These are phyloP conservation scores for Acanthamoeba divionensis DNA, from an alignment of 208 protist genomes.

Conservation along the genomic window DNA sequence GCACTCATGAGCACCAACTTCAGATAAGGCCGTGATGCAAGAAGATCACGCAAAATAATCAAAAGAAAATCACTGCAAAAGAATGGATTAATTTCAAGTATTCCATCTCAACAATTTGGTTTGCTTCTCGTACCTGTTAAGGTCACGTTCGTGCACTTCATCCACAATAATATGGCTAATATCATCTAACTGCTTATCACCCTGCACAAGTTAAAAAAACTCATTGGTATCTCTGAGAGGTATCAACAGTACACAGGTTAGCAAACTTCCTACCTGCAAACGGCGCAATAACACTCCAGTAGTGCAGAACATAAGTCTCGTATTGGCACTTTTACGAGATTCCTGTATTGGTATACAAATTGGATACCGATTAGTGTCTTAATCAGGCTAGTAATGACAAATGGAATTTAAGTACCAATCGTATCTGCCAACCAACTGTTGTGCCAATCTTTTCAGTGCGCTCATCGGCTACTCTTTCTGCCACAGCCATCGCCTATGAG, in stretches of 20 bases:
- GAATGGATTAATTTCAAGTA: neutral
- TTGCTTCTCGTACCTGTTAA: constrained; percentile 48
- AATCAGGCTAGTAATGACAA: neutral
- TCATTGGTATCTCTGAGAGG: no score
- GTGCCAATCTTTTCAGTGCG: neutral
- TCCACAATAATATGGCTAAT: constrained; percentile 77
- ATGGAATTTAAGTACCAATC: neutral
- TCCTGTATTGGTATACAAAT: neutral
- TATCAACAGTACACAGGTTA: no score
- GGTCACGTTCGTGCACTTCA: constrained; percentile 75
- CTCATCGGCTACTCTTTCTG: constrained; percentile 71
- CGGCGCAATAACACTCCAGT: constrained; percentile 73
- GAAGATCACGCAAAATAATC: constrained; percentile 59
- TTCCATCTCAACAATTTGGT: neutral
- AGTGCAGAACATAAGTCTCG: constrained; percentile 71
- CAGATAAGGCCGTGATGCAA: constrained; percentile 65
- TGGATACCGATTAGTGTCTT: neutral
- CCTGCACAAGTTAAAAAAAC: no score
- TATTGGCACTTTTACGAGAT: constrained; percentile 24
- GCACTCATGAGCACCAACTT: constrained; percentile 80
- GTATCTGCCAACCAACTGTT: neutral
- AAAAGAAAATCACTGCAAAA: constrained; percentile 61
- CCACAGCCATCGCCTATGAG: constrained; percentile 80
- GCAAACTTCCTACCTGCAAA: no score
- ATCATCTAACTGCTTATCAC: neutral